Conservation (phyloP, 2,329 filamentous ascomycete genomes). For the Orbilia brochopaga region DNA sequence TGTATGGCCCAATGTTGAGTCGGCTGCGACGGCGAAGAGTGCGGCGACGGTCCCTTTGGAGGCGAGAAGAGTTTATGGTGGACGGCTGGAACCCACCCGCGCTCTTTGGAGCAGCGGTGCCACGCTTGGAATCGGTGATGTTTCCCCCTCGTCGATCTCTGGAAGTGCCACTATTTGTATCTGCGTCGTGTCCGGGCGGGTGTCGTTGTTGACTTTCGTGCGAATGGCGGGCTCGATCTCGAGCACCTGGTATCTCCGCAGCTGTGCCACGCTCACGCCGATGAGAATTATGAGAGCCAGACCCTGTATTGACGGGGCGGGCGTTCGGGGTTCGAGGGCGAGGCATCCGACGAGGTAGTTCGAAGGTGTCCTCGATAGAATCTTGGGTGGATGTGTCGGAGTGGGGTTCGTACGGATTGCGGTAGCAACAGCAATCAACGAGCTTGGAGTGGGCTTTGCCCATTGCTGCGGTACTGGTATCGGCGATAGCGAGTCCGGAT, state of each 20-base stretch:
- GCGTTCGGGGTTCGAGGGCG: neutral
- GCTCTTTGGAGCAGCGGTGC: no score
- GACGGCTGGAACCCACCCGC: no score
- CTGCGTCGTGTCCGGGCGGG: no score
- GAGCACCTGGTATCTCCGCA: neutral
- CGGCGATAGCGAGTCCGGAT: neutral
- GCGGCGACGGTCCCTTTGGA: neutral
- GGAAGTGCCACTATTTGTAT: no score
- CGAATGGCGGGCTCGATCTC: neutral
- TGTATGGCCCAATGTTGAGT: neutral
- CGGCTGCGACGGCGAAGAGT: slow-evolving; percentile 3
- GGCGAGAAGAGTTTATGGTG: no score
- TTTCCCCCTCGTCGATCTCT: no score
- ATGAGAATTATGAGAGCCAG: neutral
- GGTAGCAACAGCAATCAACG: slow-evolving; percentile 15
- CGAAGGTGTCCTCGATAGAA: slow-evolving; percentile 16
- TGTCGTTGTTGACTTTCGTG: no score
- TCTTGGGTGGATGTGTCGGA: slow-evolving; percentile 28
- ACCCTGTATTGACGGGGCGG: neutral
- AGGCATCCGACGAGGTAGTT: slow-evolving; percentile 17
- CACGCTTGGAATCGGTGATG: no score
- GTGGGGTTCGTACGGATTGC: slow-evolving; percentile 6
- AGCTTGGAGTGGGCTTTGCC: slow-evolving; percentile 5
- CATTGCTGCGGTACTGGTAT: neutral
- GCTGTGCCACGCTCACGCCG: neutral